Evolutionary conservation across 73 alveolate genomes (phyloP).

Genomic region (Uronychia binucleata): DNA sequence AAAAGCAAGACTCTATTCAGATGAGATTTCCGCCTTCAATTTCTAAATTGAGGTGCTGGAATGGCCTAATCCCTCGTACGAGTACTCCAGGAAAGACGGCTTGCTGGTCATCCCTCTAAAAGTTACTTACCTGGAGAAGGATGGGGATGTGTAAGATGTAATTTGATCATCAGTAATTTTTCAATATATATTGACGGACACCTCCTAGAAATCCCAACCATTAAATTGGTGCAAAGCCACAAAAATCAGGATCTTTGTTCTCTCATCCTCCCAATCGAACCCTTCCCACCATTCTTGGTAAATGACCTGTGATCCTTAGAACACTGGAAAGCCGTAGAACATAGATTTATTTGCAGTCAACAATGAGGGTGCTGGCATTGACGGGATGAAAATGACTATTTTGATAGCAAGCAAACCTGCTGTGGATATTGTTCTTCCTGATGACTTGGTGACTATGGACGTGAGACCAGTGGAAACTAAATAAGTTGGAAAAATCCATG

Average conservation of each 20-base stretch:
- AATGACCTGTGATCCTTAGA: too few relatives aligned
- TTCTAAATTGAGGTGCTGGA: background rate
- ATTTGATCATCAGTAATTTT: background rate
- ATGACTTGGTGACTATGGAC: background rate
- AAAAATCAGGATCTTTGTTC: background rate
- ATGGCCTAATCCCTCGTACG: background rate
- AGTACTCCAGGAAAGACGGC: background rate
- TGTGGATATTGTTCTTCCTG: background rate
- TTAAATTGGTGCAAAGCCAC: background rate
- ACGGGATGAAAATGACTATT: background rate
- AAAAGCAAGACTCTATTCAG: background rate
- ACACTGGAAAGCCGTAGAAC: background rate
- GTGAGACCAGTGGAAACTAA: background rate
- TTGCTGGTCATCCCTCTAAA: background rate
- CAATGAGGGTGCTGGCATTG: background rate
- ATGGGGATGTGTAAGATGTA: background rate
- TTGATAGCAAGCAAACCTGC: background rate
- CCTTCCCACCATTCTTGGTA: background rate
- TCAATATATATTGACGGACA: background rate
- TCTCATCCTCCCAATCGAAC: background rate
- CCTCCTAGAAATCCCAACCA: background rate
- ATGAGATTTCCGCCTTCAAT: background rate
- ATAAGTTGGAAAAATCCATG: background rate
- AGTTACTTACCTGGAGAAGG: background rate
- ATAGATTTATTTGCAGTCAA: background rate